Percentiles rank a stretch among this genome's conserved stretches.
phyloP scores from a whole-genome alignment of 2,329 filamentous ascomycete genomes.

The Exutisphaerella laricina region DNA sequence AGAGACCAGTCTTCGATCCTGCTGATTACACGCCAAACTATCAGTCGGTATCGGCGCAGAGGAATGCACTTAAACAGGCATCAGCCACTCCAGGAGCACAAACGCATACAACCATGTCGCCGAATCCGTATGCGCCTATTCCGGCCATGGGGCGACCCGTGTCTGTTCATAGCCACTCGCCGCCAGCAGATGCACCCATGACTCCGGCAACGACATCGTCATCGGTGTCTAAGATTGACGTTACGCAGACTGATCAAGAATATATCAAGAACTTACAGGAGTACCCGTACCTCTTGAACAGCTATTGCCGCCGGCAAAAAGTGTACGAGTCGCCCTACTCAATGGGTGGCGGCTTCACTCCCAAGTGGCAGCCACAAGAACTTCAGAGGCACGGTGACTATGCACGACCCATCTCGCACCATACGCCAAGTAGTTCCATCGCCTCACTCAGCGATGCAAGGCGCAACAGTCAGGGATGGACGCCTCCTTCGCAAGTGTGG shows the following conservation, averaged over 20 bases:
- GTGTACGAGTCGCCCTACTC: conserved; percentile 46
- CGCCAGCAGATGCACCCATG: conserved; percentile 29
- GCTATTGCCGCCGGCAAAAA: conserved; percentile 41
- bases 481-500: conserved; percentile 33
- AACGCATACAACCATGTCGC: too few species aligned
- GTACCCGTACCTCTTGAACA: conserved; percentile 44
- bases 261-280: conserved; percentile 41
- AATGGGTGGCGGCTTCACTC: conserved; percentile 38
- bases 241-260: conserved; percentile 29
- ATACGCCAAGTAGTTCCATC: conserved; percentile 27
- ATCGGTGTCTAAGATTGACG: conserved; percentile 19
- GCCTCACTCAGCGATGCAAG: conserved; percentile 15
- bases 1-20: conserved; percentile 25
- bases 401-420: conserved; percentile 10
- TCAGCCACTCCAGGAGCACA: conserved; percentile 4
- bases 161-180: conserved; percentile 26
- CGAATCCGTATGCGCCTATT: conserved; percentile 23
- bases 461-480: conserved; percentile 31
- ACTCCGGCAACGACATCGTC: conserved; percentile 33
- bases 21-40: conserved; percentile 24
- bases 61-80: conserved; percentile 22
- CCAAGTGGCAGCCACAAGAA: conserved; percentile 35
- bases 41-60: conserved; percentile 25
- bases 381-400: conserved; percentile 17
- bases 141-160: conserved; percentile 22